Evolutionary conservation across 805 yeast genomes (phyloP).

Genomic region (Candida koratica): DNA sequence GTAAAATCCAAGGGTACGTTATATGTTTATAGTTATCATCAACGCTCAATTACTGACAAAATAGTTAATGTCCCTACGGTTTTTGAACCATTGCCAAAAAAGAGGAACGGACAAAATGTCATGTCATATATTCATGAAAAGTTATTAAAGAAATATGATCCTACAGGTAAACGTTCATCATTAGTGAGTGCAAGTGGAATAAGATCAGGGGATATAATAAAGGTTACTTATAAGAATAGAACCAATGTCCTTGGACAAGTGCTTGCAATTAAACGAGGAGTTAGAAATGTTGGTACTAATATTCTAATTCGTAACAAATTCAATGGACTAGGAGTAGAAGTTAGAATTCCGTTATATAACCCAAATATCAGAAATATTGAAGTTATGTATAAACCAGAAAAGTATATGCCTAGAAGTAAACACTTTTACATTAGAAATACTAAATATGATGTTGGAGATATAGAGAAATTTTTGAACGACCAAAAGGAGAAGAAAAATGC

Average conservation of each 20-base stretch:
- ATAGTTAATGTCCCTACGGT: conserved; percentile 36
- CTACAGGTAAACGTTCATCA: conserved; percentile 48
- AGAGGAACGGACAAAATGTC: conserved; percentile 44
- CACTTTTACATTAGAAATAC: conserved; percentile 86
- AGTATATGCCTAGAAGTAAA: conserved; percentile 73
- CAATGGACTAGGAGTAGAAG: conserved; percentile 80
- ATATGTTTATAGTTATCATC: not conserved
- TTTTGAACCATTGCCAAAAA: conserved; percentile 48
- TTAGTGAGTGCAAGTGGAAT: conserved; percentile 38
- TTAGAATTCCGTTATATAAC: conserved; percentile 73
- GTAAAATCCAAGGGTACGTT: conserved; percentile 4
- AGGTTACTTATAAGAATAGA: conserved; percentile 66
- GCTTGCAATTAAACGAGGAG: conserved; percentile 63
- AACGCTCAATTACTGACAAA: conserved; percentile 1
- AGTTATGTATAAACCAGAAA: conserved; percentile 66
- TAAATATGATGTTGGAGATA: conserved; percentile 70
- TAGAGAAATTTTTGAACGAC: conserved; percentile 41
- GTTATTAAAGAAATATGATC: conserved; percentile 60
- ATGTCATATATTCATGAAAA: conserved; percentile 46
- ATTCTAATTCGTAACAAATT: conserved; percentile 80
- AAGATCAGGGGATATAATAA: conserved; percentile 78
- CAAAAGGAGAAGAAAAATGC: conserved; percentile 12
- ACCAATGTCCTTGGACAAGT: conserved; percentile 75
- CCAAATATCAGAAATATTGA: conserved; percentile 78
- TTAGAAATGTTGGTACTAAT: conserved; percentile 63